phyloP scores from a whole-genome alignment of 78 protist genomes.

The Planoprotostelium fungivorum region DNA sequence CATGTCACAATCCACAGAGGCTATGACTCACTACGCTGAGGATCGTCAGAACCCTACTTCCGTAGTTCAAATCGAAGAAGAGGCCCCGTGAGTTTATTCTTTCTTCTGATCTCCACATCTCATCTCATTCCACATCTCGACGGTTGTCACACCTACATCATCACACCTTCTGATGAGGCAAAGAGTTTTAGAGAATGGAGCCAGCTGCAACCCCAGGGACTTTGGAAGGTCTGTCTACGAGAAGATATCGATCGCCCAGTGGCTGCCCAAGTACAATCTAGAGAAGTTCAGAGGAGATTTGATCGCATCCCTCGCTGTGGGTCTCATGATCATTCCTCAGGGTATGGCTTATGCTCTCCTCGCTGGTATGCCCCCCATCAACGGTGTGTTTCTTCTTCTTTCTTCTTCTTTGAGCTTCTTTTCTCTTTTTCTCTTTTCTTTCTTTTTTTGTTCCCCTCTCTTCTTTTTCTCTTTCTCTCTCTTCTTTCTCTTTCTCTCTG shows the following conservation, averaged over 20 bases:
- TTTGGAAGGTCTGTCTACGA: neutral
- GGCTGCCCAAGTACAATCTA: neutral
- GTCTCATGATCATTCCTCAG: constrained; percentile 44
- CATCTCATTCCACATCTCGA: too few species aligned
- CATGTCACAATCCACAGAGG: neutral
- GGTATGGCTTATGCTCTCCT: constrained; percentile 63
- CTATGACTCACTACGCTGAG: neutral
- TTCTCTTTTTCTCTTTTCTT: too few species aligned
- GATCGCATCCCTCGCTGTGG: neutral
- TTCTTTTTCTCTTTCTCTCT: too few species aligned
- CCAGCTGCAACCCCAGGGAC: neutral
- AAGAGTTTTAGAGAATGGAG: neutral
- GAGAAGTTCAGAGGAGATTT: neutral
- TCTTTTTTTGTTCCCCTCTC: too few species aligned
- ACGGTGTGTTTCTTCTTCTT: constrained; percentile 54
- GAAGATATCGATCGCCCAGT: neutral
- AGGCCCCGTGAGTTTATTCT: neutral
- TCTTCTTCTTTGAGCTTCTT: too few species aligned
- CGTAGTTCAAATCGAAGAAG: neutral
- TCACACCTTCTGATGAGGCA: neutral
- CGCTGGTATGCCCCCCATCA: constrained; percentile 59
- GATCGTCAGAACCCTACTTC: neutral
- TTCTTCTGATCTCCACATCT: neutral
- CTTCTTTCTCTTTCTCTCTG: too few species aligned
- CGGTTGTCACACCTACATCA: too few species aligned